Base-by-base conservation (phyloP, 2,329 filamentous ascomycete species). In the Cryoendolithus antarcticus region DNA sequence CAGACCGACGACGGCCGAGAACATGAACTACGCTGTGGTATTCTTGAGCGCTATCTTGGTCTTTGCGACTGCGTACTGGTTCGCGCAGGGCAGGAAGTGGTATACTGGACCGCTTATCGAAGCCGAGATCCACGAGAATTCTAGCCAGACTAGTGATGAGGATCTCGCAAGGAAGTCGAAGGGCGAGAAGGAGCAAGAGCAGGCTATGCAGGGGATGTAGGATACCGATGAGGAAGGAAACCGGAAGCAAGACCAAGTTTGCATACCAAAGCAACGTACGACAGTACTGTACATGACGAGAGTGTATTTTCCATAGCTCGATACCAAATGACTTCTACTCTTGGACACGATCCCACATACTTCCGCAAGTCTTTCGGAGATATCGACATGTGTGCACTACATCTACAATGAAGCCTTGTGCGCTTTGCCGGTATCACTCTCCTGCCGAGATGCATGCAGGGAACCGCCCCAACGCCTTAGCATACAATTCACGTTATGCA, bases 21-120 rank as follows among this genome's bases (percentile, higher is more conserved):
- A 61, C 41, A 74, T 74, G 70, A 73, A 73, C 56, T 74, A 72
- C 49, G 69, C 70, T 11, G 59, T 64, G 27, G 69, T 66, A 9
- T 71, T 71, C 47, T 48, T 72, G 30, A 61, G 52, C 4, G 62
- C 62, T 31, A 69, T 72, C 30, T 55, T 70, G 15, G 13, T 63
- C 21, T 55, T 66, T 44, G 57, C 70, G 0, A 45, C 58, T 12
- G 30, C 57, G 9, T 72, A 66, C 50, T 74, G 69, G 69, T 65
- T 56, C 42, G 45, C 62, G 37, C 47, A 52, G 4, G 70, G 69
- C 30, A 58, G 60, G 35, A 72, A 70, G 42, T 72, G 66, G 47
- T 78, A 78, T 49, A 74, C 64, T 4, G 74, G 74, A 1, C 74
- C 74, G 39, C 30, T 32, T 32, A 32, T 32, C 30, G 30, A 32